Percentiles rank a stretch among this genome's conserved stretches.
Evolutionary conservation across 768 basidiomycete species (phyloP).

Genomic region (Termitomyces sp.): DNA sequence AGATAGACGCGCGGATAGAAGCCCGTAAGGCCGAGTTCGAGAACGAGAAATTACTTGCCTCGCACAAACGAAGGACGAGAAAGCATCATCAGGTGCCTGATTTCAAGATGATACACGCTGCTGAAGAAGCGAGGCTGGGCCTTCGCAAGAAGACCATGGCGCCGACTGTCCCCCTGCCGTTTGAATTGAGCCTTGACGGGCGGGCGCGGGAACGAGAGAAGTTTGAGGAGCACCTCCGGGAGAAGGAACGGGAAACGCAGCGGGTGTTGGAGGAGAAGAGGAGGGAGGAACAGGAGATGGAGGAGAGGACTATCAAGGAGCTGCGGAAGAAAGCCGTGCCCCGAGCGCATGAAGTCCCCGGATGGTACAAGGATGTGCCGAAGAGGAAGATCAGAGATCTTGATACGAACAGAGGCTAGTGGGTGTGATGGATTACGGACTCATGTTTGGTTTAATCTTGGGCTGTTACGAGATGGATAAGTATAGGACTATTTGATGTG

Average conservation of each 20-base stretch:
- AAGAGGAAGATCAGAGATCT: constrained; percentile 36
- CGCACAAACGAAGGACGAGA: constrained; percentile 15
- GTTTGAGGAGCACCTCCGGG: constrained; percentile 56
- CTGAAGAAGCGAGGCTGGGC: constrained; percentile 36
- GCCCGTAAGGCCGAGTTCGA: constrained; percentile 37
- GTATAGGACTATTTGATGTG: constrained; percentile 4
- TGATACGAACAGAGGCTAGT: constrained; percentile 6
- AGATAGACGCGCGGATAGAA: constrained; percentile 42
- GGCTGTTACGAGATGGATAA: background rate
- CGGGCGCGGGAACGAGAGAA: constrained; percentile 58
- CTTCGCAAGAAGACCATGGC: constrained; percentile 42
- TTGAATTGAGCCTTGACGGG: constrained; percentile 46
- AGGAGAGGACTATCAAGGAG: constrained; percentile 58
- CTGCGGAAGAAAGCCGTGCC: constrained; percentile 59
- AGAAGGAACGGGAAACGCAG: constrained; percentile 51
- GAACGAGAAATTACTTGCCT: constrained; percentile 20
- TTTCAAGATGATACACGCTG: constrained; percentile 49
- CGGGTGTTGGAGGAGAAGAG: constrained; percentile 40
- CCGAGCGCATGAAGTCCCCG: constrained; percentile 66
- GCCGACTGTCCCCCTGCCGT: constrained; percentile 42
- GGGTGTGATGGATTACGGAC: background rate
- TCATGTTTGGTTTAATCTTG: background rate
- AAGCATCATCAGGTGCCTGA: constrained; percentile 32
- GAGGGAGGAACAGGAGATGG: constrained; percentile 44
- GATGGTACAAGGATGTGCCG: constrained; percentile 72